Evolutionary conservation across 2,329 filamentous ascomycete species (phyloP).

Genomic region (Calonectria pteridis): DNA sequence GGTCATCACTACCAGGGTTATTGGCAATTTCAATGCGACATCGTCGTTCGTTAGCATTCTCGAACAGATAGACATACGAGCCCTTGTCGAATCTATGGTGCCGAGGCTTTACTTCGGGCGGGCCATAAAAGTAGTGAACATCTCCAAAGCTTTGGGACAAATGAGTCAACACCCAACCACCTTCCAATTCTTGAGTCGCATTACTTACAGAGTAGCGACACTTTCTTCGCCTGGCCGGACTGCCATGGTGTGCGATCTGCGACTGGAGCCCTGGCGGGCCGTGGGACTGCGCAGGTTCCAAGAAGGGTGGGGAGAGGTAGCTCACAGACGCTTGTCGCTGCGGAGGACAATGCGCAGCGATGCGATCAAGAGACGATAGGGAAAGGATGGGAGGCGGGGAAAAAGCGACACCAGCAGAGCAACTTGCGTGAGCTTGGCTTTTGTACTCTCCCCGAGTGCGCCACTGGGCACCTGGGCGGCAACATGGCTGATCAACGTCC

Average conservation of each 20-base stretch:
- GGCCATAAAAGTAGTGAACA: slow-evolving; percentile 82
- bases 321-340: slow-evolving; percentile 25
- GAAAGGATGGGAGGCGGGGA: slow-evolving; percentile 6
- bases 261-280: slow-evolving; percentile 11
- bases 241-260: slow-evolving; percentile 54
- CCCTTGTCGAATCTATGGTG: slow-evolving; percentile 86
- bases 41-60: slow-evolving; percentile 75
- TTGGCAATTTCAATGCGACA: slow-evolving; percentile 84
- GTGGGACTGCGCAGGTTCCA: not conserved
- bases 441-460: slow-evolving; percentile 39
- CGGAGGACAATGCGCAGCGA: slow-evolving; percentile 8
- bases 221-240: slow-evolving; percentile 62
- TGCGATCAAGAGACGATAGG: not conserved
- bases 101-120: slow-evolving; percentile 74
- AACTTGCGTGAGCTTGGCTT: slow-evolving; percentile 40
- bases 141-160: slow-evolving; percentile 75
- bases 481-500: slow-evolving; percentile 34
- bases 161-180: slow-evolving; percentile 19
- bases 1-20: slow-evolving; percentile 77
- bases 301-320: not conserved
- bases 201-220: slow-evolving; percentile 63
- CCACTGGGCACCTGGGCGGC: slow-evolving; percentile 37
- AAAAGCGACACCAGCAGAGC: slow-evolving; percentile 24
- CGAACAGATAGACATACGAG: slow-evolving; percentile 85
- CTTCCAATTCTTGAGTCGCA: slow-evolving; percentile 5